These are phyloP conservation scores for Calocybe gangraenosa DNA, from an alignment of 768 basidiomycete species.

Conservation along the genomic window DNA sequence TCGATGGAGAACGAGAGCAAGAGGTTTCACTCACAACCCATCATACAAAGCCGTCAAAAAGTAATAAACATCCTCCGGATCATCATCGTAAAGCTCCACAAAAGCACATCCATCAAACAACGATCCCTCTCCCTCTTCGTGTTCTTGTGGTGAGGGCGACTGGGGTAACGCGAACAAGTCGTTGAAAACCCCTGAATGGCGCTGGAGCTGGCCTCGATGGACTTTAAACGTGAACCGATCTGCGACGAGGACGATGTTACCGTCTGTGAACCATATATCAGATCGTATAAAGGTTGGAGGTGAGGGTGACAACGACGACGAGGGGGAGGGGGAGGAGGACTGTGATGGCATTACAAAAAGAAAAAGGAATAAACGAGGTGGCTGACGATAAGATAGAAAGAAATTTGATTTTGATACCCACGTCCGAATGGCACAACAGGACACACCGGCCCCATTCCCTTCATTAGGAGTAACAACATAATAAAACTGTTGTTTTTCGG, in stretches of 20 bases:
- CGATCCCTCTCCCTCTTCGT: constrained; percentile 33
- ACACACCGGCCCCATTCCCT: too few species aligned
- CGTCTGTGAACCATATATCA: constrained; percentile 73
- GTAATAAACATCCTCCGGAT: constrained; percentile 61
- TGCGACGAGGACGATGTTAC: constrained; percentile 63
- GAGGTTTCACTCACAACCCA: constrained; percentile 54
- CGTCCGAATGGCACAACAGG: too few species aligned
- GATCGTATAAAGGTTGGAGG: constrained; percentile 35
- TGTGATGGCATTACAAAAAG: too few species aligned
- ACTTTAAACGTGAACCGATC: constrained; percentile 64
- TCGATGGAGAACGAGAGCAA: not conserved
- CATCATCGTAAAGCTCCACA: constrained; percentile 56
- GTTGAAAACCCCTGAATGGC: constrained; percentile 76
- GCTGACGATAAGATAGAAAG: too few species aligned
- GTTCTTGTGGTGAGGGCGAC: constrained; percentile 25
- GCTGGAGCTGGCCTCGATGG: constrained; percentile 66
- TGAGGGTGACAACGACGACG: too few species aligned
- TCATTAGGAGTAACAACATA: too few species aligned
- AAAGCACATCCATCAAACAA: constrained; percentile 54
- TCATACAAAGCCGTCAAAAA: constrained; percentile 72
- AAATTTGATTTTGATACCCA: too few species aligned
- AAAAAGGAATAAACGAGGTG: too few species aligned
- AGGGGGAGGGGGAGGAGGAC: too few species aligned
- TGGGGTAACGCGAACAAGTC: constrained; percentile 64
- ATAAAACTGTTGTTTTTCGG: too few species aligned